phyloP scores from a whole-genome alignment of 805 yeast genomes.

The Starmerella khaoyaiensis region DNA sequence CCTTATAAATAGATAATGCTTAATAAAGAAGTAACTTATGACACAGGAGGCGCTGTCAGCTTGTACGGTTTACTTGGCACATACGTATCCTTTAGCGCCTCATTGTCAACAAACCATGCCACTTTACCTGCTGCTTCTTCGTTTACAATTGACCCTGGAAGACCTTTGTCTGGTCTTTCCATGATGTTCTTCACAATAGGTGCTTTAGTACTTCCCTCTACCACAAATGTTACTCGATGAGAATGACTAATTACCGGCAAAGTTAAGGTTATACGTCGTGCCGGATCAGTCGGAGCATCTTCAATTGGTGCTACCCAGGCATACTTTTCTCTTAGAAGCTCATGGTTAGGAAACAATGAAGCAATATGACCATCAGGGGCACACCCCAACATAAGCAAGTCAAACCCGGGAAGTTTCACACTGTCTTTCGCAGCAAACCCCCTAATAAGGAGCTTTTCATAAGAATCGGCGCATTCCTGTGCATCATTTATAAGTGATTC shows the following conservation, averaged over 20 bases:
- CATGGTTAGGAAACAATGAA: slow-evolving; percentile 88
- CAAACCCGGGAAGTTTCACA: slow-evolving; percentile 90
- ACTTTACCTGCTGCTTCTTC: slow-evolving; percentile 96
- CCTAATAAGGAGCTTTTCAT: slow-evolving; percentile 72
- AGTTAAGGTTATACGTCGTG: slow-evolving; percentile 73
- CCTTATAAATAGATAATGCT: too few relatives aligned
- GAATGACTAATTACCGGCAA: slow-evolving; percentile 93
- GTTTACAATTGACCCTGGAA: slow-evolving; percentile 85
- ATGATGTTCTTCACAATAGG: slow-evolving; percentile 80
- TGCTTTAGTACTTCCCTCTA: slow-evolving; percentile 91
- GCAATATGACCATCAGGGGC: slow-evolving; percentile 99
- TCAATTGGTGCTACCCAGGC: slow-evolving; percentile 94
- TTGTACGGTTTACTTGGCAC: slow-evolving; percentile 62
- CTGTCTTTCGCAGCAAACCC: slow-evolving; percentile 95
- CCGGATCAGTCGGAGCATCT: slow-evolving; percentile 82
- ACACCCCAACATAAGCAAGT: slow-evolving; percentile 80
- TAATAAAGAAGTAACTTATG: too few relatives aligned
- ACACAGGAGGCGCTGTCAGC: slow-evolving; percentile 31
- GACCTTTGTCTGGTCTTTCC: slow-evolving; percentile 94
- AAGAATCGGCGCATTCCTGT: slow-evolving; percentile 86
- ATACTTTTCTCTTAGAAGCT: slow-evolving; percentile 69
- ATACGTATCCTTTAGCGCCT: slow-evolving; percentile 69
- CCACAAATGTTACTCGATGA: slow-evolving; percentile 83
- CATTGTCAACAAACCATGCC: slow-evolving; percentile 94
- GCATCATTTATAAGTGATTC: slow-evolving; percentile 46